Evolutionary conservation across 1,139 yeast genomes (phyloP).

Genomic region (Nadsonia commutata): DNA sequence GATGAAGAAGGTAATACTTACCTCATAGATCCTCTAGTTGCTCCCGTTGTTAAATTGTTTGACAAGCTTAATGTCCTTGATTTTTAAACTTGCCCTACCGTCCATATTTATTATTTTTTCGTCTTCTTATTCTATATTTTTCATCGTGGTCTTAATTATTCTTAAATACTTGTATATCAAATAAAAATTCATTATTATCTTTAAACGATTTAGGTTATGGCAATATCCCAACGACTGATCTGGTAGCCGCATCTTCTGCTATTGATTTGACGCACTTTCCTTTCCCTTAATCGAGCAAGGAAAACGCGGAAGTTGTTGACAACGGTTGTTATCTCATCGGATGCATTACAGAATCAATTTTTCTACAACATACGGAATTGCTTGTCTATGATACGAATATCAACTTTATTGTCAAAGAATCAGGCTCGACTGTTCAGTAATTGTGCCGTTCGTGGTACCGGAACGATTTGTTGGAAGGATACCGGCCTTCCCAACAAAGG

Average conservation of each 20-base stretch:
- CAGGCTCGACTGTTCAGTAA: not conserved
- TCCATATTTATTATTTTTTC: not conserved
- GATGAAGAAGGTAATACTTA: conserved; percentile 83
- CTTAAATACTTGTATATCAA: too few relatives aligned
- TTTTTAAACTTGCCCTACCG: conserved; percentile 1
- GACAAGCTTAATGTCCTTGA: conserved; percentile 3
- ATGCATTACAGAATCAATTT: too few relatives aligned
- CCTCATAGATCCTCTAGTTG: conserved; percentile 12
- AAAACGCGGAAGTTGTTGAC: too few relatives aligned
- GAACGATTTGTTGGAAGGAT: not conserved
- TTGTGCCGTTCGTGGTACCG: not conserved
- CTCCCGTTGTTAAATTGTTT: conserved; percentile 14
- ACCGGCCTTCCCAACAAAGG: not conserved
- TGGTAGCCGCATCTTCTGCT: too few relatives aligned
- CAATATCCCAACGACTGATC: too few relatives aligned
- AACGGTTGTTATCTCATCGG: too few relatives aligned
- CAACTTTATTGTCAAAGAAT: not conserved
- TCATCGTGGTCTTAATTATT: too few relatives aligned
- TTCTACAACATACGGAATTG: not conserved
- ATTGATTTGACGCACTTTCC: too few relatives aligned
- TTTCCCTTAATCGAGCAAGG: too few relatives aligned
- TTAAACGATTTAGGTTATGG: too few relatives aligned
- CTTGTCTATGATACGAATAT: not conserved
- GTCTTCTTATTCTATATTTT: too few relatives aligned
- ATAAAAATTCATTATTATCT: too few relatives aligned